Base-by-base conservation (phyloP, 2,329 filamentous ascomycete genomes). In the Zarea fungicola region DNA sequence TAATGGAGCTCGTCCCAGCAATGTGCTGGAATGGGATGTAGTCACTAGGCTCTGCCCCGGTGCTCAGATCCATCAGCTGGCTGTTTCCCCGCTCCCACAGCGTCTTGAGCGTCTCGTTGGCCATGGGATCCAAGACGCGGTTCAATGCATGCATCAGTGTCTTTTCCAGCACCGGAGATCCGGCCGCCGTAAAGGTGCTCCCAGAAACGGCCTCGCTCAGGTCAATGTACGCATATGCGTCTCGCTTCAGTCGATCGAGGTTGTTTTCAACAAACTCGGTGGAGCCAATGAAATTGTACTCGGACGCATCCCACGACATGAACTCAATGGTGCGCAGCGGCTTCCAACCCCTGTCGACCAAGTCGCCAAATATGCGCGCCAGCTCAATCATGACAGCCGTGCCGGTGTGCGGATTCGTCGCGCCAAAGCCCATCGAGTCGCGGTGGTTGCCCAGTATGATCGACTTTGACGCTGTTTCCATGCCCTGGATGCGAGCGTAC, bases 321-420 rank as follows among this genome's bases (percentile, higher is more conserved):
- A 99, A 97, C 64, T 95, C 87, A 55, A 99, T 95, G 4, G 89
- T 95, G n/a, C 93, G 85, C 14, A 95, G 74, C 1, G 93, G 93
- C 22, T 87, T 80, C 93, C 93, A 99, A 46, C 91, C 92, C 50
- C 83, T 80, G 14, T 75, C 68, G 19, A 84, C 75, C 14, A 97
- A 77, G 54, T 89, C 82, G 34, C 90, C 89, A 59, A 99, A 88
- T 42, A 96, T 83, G 37, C 87, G 83, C 19, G 87, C 84, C 50
- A 97, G 76, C 69, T 99, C 93, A 47, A 97, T 77, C 77, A 99
- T 85, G 34, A 97, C 78, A 5, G 92, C 92, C 0, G 90, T 95
- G 23, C 92, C 93, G 48, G 87, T 87, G 55, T 90, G 89, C 1
- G 93, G 87, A 60, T 93, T 88, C 1, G 83, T 83, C 22, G 89